Base-by-base conservation (phyloP, 129 eudicot species). In the Artemisia argyi region DNA sequence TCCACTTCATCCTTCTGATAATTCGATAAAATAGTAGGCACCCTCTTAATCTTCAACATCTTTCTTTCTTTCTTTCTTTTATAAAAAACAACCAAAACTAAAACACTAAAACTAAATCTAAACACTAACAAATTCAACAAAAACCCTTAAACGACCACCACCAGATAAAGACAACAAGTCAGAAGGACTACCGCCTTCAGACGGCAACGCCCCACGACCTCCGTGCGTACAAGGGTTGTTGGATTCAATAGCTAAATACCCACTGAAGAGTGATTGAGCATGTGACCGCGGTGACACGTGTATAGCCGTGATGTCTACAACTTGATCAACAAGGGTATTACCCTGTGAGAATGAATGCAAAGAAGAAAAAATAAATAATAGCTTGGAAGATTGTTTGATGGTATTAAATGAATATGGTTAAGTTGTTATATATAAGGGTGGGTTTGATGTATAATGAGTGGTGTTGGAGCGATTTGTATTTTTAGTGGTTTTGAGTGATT, bases 171-270 rank as follows among this genome's bases (percentile, higher is more conserved):
- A 95, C 71, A 88, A 91, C 62, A 95, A 96, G 85, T 95, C 97
- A 53, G 97, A 95, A 65, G 99, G 99, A 75, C 96, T 86, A 56
- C 99, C 97, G 83, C 97, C 99, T 90, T 95, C 99, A 50, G 99
- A 90, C 53, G 99, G 99, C 83, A 83, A 75, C 42, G 99, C 99
- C 4, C 99, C 99, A 53, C 99, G 97, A 48, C 99, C 96, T 70
- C 99, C 99, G 97, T 94, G 97, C 82, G 93, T 85, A 74, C 89
- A 87, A 77, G 96, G 97, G 71, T 85, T 88, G 62, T 69, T 66
- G 17, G 10, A 12, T 14, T 57, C 64, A 66, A 86, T 42, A 65
- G 82, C 74, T 48, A 79, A 80, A 24, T 24, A 24, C 26, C 26
- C 26, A 24, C 26, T 24, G 76, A 69, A 79, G 61, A 85, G 82